Conservation (phyloP, 2,329 filamentous ascomycete genomes). For the Fusarium longipes region DNA sequence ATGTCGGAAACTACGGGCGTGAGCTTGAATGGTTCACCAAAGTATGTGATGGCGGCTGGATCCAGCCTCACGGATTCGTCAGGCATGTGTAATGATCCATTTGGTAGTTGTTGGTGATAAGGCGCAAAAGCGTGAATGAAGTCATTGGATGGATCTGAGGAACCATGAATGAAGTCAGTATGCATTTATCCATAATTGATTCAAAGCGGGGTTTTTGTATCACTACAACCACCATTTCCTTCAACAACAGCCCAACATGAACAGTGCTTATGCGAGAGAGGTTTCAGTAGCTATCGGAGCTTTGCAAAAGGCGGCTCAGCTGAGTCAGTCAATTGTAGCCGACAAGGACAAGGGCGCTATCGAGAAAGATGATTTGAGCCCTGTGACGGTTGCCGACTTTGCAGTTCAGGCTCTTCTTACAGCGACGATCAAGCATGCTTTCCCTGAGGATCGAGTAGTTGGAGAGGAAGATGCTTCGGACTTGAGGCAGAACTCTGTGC, state of each 20-base stretch:
- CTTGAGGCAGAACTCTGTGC: slow-evolving; percentile 55
- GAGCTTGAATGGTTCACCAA: slow-evolving; percentile 45
- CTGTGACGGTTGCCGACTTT: slow-evolving; percentile 70
- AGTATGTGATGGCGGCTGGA: slow-evolving; percentile 44
- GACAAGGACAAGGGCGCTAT: slow-evolving; percentile 62
- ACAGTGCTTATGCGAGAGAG: slow-evolving; percentile 57
- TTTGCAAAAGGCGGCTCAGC: slow-evolving; percentile 58
- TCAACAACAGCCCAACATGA: slow-evolving; percentile 50
- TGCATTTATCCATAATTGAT: slow-evolving; percentile 45
- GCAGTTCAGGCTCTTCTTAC: slow-evolving; percentile 68
- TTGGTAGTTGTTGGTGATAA: slow-evolving; percentile 6
- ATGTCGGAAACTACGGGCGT: slow-evolving; percentile 61
- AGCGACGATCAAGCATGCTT: slow-evolving; percentile 60
- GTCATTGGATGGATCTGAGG: background rate
- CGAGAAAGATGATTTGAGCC: slow-evolving; percentile 66
- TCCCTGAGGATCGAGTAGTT: slow-evolving; percentile 64
- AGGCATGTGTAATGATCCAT: slow-evolving; percentile 43
- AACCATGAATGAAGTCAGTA: slow-evolving; percentile 30
- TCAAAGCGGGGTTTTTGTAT: slow-evolving; percentile 39
- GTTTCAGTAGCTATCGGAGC: slow-evolving; percentile 56
- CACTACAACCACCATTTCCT: background rate
- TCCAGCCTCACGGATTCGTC: slow-evolving; percentile 39
- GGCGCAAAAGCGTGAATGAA: background rate
- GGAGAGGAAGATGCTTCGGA: slow-evolving; percentile 66
- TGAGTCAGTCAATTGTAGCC: slow-evolving; percentile 62